Evolutionary conservation across 768 basidiomycete genomes (phyloP).

Genomic region (Mycena filopes): DNA sequence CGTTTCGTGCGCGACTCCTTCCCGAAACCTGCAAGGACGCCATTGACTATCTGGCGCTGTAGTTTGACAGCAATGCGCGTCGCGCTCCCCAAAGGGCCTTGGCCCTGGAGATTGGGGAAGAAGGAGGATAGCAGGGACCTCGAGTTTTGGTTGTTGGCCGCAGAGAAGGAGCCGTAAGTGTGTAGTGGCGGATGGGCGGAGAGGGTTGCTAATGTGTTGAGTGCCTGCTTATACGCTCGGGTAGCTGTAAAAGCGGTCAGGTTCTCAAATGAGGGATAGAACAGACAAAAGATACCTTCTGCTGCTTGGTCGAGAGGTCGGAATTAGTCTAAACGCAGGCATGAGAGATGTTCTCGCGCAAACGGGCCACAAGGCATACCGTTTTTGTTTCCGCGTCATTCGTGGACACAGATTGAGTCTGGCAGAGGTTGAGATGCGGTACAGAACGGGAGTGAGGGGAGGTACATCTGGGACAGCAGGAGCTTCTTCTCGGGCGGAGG

Average conservation of each 20-base stretch:
- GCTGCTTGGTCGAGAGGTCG: constrained; percentile 54
- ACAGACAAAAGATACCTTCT: constrained; percentile 62
- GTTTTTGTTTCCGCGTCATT: constrained; percentile 22
- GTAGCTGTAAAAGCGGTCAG: constrained; percentile 54
- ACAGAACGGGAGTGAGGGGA: constrained; percentile 1
- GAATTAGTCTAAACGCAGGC: constrained; percentile 40
- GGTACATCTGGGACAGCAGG: constrained; percentile 44
- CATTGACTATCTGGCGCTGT: constrained; percentile 64
- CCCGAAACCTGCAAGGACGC: constrained; percentile 52
- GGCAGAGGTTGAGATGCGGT: neutral
- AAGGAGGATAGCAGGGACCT: constrained; percentile 72
- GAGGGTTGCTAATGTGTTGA: constrained; percentile 72
- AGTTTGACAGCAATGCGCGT: constrained; percentile 76
- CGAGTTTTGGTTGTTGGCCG: constrained; percentile 48
- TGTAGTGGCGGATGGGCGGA: constrained; percentile 68
- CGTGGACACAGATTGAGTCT: constrained; percentile 20
- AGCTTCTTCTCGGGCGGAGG: constrained; percentile 52
- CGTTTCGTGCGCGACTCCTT: constrained; percentile 64
- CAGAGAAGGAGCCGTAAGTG: constrained; percentile 63
- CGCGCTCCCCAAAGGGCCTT: constrained; percentile 78
- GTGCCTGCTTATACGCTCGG: constrained; percentile 81
- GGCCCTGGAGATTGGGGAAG: constrained; percentile 78
- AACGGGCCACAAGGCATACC: constrained; percentile 11
- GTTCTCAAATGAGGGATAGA: constrained; percentile 3
- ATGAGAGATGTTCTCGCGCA: constrained; percentile 17